Evolutionary conservation across 768 basidiomycete species (phyloP).

Genomic region (Mycena epipterygia): DNA sequence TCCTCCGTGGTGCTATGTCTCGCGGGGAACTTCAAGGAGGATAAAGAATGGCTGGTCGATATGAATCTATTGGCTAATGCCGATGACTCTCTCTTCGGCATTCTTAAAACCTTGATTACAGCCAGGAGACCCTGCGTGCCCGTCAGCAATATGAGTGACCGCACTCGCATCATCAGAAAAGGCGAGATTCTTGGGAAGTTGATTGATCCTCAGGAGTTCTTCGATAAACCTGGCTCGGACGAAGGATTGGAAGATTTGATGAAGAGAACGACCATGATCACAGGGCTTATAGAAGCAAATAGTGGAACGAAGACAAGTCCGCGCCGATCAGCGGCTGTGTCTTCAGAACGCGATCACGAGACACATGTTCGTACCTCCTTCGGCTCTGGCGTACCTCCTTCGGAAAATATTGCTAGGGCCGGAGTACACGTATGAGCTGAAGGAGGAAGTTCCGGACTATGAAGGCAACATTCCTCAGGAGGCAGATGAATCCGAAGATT

Average conservation of each 20-base stretch:
- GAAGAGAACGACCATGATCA: background rate
- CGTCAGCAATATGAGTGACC: too few relatives aligned
- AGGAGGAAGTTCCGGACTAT: background rate
- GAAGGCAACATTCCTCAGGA: background rate
- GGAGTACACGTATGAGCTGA: too few relatives aligned
- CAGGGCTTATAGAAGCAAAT: background rate
- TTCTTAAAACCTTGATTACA: too few relatives aligned
- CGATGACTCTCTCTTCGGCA: too few relatives aligned
- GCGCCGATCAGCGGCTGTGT: background rate
- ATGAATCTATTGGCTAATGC: too few relatives aligned
- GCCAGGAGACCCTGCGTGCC: too few relatives aligned
- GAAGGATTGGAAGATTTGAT: background rate
- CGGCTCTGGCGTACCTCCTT: background rate
- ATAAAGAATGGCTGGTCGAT: too few relatives aligned
- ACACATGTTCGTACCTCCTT: background rate
- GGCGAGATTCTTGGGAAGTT: too few relatives aligned
- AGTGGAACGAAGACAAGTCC: background rate
- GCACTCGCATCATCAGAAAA: too few relatives aligned
- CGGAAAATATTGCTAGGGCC: background rate
- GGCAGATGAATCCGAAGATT: background rate
- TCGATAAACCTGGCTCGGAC: background rate
- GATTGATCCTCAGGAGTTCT: background rate
- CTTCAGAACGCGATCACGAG: background rate
- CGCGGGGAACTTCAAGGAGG: too few relatives aligned
- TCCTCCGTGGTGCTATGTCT: too few relatives aligned